Percentiles rank a stretch among this genome's conserved stretches.
phyloP scores from a whole-genome alignment of 2,329 filamentous ascomycete species.

The Penicillium freii region DNA sequence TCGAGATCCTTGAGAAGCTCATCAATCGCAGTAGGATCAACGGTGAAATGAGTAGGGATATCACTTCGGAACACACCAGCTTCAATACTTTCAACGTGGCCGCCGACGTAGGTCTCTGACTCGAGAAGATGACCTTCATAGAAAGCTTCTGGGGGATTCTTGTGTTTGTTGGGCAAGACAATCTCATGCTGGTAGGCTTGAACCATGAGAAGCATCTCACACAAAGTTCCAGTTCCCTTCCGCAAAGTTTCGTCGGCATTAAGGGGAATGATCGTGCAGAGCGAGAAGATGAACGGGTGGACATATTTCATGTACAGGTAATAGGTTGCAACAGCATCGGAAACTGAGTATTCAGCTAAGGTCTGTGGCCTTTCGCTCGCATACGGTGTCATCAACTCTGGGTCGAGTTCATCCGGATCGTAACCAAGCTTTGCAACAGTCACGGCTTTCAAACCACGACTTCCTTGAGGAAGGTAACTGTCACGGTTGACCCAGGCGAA shows the following conservation, averaged over 20 bases:
- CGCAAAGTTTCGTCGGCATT: conserved; percentile 88
- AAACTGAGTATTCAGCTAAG: conserved; percentile 95
- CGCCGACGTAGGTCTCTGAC: conserved; percentile 96
- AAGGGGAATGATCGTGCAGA: conserved; percentile 93
- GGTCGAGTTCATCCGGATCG: conserved; percentile 95
- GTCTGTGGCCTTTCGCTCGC: conserved; percentile 89
- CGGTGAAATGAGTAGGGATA: conserved; percentile 88
- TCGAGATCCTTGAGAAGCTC: conserved; percentile 85
- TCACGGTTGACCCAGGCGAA: conserved; percentile 99
- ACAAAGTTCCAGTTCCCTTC: conserved; percentile 97
- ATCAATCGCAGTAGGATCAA: conserved; percentile 86
- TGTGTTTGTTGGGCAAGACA: conserved; percentile 92
- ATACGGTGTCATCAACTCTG: conserved; percentile 90
- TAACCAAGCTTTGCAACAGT: conserved; percentile 98
- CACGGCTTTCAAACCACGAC: conserved; percentile 93
- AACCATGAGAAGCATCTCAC: conserved; percentile 99
- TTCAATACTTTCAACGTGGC: conserved; percentile 98
- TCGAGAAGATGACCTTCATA: conserved; percentile 96
- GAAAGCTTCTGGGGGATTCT: conserved; percentile 85
- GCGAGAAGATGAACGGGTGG: conserved; percentile 98
- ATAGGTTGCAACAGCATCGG: conserved; percentile 97
- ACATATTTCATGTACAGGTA: conserved; percentile 99
- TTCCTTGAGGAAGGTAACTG: conserved; percentile 95
- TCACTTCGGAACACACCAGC: conserved; percentile 95
- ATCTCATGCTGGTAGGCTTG: conserved; percentile 92